Base-by-base conservation (phyloP, 2,329 filamentous ascomycete species). In the Neospermospora avenae region DNA sequence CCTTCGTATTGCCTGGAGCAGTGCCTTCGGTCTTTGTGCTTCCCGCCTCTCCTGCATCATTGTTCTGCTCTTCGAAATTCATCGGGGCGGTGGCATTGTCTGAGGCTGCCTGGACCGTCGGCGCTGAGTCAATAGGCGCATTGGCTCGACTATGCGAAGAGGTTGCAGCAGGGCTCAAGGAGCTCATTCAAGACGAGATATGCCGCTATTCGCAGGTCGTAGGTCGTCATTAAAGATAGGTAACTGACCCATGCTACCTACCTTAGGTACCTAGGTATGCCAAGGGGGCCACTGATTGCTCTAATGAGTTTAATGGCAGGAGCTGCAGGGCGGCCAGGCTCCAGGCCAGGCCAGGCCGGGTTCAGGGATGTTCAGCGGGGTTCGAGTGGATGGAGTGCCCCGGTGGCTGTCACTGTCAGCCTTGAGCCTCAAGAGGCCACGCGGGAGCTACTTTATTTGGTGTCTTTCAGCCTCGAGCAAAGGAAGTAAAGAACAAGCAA, bases 21-120 rank as follows among this genome's bases (percentile, higher is more conserved):
- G n/a, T 25, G 42, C 10, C 24, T 34, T 42, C 53, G 16, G 13
- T 18, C 24, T 44, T 44, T 44, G 34, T 24, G 28, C 42, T 58
- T 44, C 51, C 48, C 20, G 10, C 41, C 39, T 39, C 41, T 59
- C 48, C 49, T 56, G 57, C 39, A 59, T 59, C 61, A 51, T 63
- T 60, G 46, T 62, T 56, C 41, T 63, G 65, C 48, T 57, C 55
- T 49, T 63, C 57, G 42, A 39, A 37, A 52, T 55, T 69, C 68
- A 71, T 70, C 54, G 65, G 51, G 61, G 51, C 45, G 42, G 34
- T 62, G 55, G 57, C 69, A 70, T 71, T 46, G 20, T 67, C 58
- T 44, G 58, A 45, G 28, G 53, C 59, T 61, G 58, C 65, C 59
- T 63, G 58, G 60, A 46, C 58, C 61, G 61, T 49, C 51, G 61